Conservation (phyloP, 495 filamentous ascomycete genomes). For the Trichoderma reesei region DNA sequence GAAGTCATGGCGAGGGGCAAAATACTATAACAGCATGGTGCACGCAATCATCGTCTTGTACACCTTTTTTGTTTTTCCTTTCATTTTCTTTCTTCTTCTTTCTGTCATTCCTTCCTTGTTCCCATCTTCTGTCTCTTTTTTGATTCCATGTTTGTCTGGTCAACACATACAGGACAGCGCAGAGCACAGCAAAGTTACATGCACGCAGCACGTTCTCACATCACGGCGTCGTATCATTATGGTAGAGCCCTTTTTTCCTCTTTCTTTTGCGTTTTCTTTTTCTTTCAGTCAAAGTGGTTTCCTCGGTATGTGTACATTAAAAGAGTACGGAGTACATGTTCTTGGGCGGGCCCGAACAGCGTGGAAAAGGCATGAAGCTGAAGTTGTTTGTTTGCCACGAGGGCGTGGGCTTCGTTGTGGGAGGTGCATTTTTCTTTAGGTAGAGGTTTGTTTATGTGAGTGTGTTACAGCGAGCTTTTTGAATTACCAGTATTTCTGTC, state of each 20-base stretch:
- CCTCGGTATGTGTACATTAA: not conserved
- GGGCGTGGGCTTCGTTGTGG: not conserved
- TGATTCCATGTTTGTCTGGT: not conserved
- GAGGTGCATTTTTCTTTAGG: too few relatives aligned
- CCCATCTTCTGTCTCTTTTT: not conserved
- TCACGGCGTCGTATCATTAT: not conserved
- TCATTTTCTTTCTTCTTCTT: not conserved
- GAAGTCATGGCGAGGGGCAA: constrained; percentile 49
- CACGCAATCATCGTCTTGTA: too few relatives aligned
- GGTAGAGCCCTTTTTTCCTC: not conserved
- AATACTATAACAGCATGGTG: not conserved
- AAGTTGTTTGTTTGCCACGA: not conserved
- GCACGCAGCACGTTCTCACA: not conserved
- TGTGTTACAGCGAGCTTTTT: not conserved
- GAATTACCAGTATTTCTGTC: too few relatives aligned
- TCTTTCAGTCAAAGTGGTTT: not conserved
- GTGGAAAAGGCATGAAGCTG: not conserved
- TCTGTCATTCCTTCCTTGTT: not conserved
- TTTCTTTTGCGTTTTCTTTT: too few relatives aligned
- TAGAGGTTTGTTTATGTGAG: too few relatives aligned
- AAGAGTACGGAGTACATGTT: not conserved
- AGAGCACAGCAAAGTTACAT: not conserved
- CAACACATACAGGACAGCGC: not conserved
- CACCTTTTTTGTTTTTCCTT: not conserved
- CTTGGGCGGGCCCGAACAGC: not conserved